Evolutionary conservation across 108 stramenopile genomes (phyloP).

Genomic region (Nannochloropsis oceanica): DNA sequence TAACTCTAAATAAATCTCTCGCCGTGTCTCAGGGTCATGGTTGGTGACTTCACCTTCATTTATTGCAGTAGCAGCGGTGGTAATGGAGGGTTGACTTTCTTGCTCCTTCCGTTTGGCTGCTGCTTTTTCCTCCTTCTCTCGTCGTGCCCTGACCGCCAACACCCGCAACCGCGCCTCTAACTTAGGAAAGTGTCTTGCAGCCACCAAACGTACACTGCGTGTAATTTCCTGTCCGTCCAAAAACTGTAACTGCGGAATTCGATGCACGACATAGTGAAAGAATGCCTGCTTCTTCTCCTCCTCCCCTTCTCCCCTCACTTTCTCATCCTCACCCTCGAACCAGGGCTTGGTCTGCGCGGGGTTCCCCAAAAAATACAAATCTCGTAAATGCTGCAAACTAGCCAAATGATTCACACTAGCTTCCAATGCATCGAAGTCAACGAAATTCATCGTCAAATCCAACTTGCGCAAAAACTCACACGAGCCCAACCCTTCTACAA

Average conservation of each 20-base stretch:
- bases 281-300: constrained; percentile 31
- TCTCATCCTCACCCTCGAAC: not conserved
- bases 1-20: constrained; percentile 57
- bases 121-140: constrained; percentile 1
- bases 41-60: constrained; percentile 38
- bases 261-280: constrained; percentile 48
- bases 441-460: constrained; percentile 70
- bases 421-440: constrained; percentile 55
- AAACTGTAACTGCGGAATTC: constrained; percentile 48
- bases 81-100: not conserved
- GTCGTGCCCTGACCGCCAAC: not conserved
- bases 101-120: not conserved
- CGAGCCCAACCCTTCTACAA: constrained; percentile 41
- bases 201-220: constrained; percentile 45
- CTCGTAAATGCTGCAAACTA: constrained; percentile 37
- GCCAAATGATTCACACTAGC: constrained; percentile 43
- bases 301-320: not conserved
- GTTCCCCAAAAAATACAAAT: constrained; percentile 68
- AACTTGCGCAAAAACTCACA: constrained; percentile 70
- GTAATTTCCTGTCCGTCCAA: constrained; percentile 61
- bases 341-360: constrained; percentile 42
- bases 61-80: not conserved
- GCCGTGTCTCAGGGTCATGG: constrained; percentile 55
- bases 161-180: constrained; percentile 32
- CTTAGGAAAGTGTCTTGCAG: constrained; percentile 45